Percentiles rank a stretch among this genome's conserved stretches.
Evolutionary conservation across 108 stramenopile genomes (phyloP).

Genomic region (Nitzschia sp.): DNA sequence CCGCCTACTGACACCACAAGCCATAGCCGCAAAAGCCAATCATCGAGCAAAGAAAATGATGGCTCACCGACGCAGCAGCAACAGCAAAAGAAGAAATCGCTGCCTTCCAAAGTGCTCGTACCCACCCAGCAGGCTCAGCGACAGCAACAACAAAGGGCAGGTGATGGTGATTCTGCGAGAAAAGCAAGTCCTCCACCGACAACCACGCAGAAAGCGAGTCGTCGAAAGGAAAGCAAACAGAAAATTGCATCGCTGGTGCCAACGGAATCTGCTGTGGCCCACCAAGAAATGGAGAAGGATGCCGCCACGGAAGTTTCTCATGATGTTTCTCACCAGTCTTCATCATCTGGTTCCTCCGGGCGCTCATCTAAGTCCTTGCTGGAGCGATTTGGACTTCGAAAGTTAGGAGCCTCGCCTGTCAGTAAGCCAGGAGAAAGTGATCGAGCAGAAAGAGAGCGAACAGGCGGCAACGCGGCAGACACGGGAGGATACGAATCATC

Average conservation of each 20-base stretch:
- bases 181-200: neutral
- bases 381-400: conserved; percentile 1
- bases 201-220: too few relatives aligned
- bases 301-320: neutral
- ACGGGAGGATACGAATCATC: neutral
- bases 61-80: neutral
- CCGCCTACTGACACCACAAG: too few relatives aligned
- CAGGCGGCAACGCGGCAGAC: too few relatives aligned
- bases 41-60: too few relatives aligned
- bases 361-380: neutral
- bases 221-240: too few relatives aligned
- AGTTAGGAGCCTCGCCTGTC: neutral
- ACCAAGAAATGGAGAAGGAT: too few relatives aligned
- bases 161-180: neutral
- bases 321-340: neutral
- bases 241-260: too few relatives aligned
- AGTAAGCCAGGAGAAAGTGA: neutral
- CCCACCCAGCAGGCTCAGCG: neutral
- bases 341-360: neutral
- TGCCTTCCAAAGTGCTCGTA: neutral
- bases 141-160: neutral
- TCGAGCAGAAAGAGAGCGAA: neutral
- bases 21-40: too few relatives aligned
- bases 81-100: neutral
- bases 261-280: too few relatives aligned